Evolutionary conservation across 2,329 filamentous ascomycete genomes (phyloP).

Genomic region (Monosporascus sp.): DNA sequence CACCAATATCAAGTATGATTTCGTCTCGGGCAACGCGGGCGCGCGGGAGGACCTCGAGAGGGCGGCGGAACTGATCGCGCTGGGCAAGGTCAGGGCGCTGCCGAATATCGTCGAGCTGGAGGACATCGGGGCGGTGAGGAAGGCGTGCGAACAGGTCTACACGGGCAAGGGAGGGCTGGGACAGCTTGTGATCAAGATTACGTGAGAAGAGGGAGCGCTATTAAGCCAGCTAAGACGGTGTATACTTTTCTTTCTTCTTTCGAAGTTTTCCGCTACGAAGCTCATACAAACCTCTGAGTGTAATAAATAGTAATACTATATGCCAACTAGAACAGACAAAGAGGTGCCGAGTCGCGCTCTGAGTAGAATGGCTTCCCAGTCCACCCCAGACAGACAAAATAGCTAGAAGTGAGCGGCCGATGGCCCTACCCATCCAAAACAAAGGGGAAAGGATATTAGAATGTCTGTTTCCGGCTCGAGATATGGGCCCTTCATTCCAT

Average conservation of each 20-base stretch:
- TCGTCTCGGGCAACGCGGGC: conserved; percentile 39
- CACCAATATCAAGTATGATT: conserved; percentile 38
- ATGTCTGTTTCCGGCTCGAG: too few species aligned
- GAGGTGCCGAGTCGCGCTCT: background rate
- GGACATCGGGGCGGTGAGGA: conserved; percentile 38
- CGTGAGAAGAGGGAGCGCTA: conserved; percentile 5
- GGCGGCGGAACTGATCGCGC: conserved; percentile 34
- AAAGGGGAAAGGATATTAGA: background rate
- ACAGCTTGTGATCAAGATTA: conserved; percentile 35
- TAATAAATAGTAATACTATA: too few species aligned
- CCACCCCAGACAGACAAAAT: background rate
- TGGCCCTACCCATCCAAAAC: background rate
- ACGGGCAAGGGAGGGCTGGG: conserved; percentile 38
- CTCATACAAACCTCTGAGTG: too few species aligned
- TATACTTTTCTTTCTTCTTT: background rate
- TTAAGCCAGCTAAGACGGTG: too few species aligned
- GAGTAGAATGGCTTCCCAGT: background rate
- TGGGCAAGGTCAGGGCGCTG: conserved; percentile 38
- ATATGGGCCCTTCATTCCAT: too few species aligned
- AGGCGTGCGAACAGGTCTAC: conserved; percentile 34
- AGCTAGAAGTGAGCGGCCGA: background rate
- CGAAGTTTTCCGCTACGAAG: background rate
- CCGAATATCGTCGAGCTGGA: conserved; percentile 34
- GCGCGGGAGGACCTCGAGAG: conserved; percentile 37
- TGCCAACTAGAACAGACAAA: too few species aligned